Conservation (phyloP, 148 eudicot genomes). For the Silene latifolia region DNA sequence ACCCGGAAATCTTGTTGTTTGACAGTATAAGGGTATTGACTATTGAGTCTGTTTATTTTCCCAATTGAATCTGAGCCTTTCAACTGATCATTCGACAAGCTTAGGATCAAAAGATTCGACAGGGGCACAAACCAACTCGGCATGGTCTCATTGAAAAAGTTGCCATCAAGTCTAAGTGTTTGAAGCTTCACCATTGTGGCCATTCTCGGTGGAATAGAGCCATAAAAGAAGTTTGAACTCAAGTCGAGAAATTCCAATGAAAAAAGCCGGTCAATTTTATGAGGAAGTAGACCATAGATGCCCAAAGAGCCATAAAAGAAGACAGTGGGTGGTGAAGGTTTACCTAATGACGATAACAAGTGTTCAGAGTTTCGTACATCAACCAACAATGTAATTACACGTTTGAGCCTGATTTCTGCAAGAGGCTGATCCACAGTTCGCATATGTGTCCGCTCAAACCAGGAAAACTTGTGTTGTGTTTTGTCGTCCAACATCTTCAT, state of each 20-base stretch:
- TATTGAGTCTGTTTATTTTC: slow-evolving; percentile 31
- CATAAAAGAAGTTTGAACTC: slow-evolving; percentile 62
- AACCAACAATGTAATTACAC: too few species aligned
- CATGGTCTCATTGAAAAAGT: slow-evolving; percentile 50
- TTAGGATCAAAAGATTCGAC: slow-evolving; percentile 42
- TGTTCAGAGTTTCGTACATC: too few species aligned
- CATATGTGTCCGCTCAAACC: too few species aligned
- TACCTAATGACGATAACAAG: too few species aligned
- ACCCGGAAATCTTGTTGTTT: slow-evolving; percentile 48
- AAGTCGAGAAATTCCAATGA: slow-evolving; percentile 60
- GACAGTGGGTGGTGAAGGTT: too few species aligned
- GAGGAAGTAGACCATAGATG: slow-evolving; percentile 62
- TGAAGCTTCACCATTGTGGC: slow-evolving; percentile 45
- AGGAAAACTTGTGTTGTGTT: too few species aligned
- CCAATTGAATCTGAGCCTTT: slow-evolving; percentile 44
- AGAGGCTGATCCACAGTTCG: too few species aligned
- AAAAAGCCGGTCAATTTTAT: slow-evolving; percentile 52
- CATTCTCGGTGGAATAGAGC: slow-evolving; percentile 52
- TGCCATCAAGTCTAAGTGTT: slow-evolving; percentile 49
- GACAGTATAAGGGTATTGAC: slow-evolving; percentile 45
- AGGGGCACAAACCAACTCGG: slow-evolving; percentile 47
- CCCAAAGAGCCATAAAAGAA: slow-evolving; percentile 39
- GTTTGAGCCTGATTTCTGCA: too few species aligned
- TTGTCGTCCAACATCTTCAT: too few species aligned
- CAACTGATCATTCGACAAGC: slow-evolving; percentile 42